A percentile compares a stretch with the other conserved stretches of the same genome.
Evolutionary conservation across 2,329 filamentous ascomycete species (phyloP).

Genomic region (Piedraia hortae): DNA sequence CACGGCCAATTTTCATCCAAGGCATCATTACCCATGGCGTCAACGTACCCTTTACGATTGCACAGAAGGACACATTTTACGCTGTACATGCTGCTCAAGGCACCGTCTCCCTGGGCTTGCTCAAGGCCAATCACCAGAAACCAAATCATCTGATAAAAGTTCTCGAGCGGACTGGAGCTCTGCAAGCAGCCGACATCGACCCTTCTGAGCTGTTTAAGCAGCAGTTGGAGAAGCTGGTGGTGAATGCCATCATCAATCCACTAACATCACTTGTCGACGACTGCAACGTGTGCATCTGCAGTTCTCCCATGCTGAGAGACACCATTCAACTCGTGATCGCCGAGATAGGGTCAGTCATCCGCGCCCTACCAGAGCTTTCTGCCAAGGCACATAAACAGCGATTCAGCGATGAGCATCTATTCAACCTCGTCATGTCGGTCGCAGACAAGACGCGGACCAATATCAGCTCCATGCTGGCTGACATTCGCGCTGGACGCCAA

Average conservation of each 20-base stretch:
- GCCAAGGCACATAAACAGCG: slow-evolving; percentile 31
- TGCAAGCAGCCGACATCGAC: slow-evolving; percentile 31
- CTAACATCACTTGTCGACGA: slow-evolving; percentile 55
- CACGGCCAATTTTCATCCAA: slow-evolving; percentile 48
- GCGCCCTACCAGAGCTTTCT: slow-evolving; percentile 44
- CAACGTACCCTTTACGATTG: slow-evolving; percentile 15
- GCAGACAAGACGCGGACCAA: slow-evolving; percentile 27
- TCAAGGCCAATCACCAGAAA: slow-evolving; percentile 7
- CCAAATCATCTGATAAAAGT: slow-evolving; percentile 36
- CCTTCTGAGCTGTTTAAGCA: slow-evolving; percentile 35
- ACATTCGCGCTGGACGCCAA: slow-evolving; percentile 28
- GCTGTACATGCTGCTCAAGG: slow-evolving; percentile 31
- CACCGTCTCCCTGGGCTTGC: slow-evolving; percentile 27
- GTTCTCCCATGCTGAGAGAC: slow-evolving; percentile 35
- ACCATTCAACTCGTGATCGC: slow-evolving; percentile 43
- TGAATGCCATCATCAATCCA: slow-evolving; percentile 53
- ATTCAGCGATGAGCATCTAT: slow-evolving; percentile 32
- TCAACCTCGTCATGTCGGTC: slow-evolving; percentile 28
- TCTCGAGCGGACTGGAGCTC: slow-evolving; percentile 31
- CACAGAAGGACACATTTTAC: slow-evolving; percentile 18
- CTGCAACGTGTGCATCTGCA: slow-evolving; percentile 41
- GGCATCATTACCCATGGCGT: slow-evolving; percentile 36
- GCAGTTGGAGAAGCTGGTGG: slow-evolving; percentile 55
- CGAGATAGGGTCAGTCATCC: slow-evolving; percentile 48
- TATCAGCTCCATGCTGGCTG: slow-evolving; percentile 38